These are phyloP conservation scores for Tardiomyces blankii DNA, from an alignment of 1,139 yeast genomes.

Conservation along the genomic window DNA sequence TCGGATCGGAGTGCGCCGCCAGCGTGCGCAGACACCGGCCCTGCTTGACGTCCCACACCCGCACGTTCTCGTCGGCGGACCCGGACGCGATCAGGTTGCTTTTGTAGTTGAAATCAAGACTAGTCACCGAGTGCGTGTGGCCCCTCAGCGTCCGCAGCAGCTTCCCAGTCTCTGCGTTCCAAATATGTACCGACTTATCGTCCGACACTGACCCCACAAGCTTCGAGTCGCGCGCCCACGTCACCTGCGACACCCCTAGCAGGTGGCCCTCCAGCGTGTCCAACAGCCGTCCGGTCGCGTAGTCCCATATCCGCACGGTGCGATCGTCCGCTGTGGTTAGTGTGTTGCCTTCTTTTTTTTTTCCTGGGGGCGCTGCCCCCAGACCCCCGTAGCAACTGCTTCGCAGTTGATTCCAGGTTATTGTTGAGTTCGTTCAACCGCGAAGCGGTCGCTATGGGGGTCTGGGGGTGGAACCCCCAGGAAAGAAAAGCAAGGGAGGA, in stretches of 20 bases:
- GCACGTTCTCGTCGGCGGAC: constrained; percentile 81
- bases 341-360: too few species aligned
- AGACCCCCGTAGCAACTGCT: too few species aligned
- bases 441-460: too few species aligned
- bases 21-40: constrained; percentile 67
- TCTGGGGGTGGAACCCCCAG: too few species aligned
- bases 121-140: constrained; percentile 78
- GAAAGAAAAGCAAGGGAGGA: too few species aligned
- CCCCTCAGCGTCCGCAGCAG: constrained; percentile 55
- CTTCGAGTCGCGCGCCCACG: constrained; percentile 68
- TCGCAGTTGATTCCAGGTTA: too few species aligned
- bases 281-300: neutral
- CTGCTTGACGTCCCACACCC: constrained; percentile 75
- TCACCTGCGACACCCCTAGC: constrained; percentile 56
- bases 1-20: constrained; percentile 92
- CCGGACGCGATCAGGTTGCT: constrained; percentile 79
- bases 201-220: constrained; percentile 80
- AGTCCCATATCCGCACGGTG: constrained; percentile 33
- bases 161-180: constrained; percentile 38
- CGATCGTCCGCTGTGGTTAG: constrained; percentile 20
- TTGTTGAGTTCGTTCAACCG: too few species aligned
- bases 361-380: too few species aligned
- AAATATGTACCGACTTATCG: constrained; percentile 68
- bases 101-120: constrained; percentile 56
- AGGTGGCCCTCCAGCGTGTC: constrained; percentile 39